Base-by-base conservation (phyloP, 345 rosid species). In the Gossypium longicalyx region DNA sequence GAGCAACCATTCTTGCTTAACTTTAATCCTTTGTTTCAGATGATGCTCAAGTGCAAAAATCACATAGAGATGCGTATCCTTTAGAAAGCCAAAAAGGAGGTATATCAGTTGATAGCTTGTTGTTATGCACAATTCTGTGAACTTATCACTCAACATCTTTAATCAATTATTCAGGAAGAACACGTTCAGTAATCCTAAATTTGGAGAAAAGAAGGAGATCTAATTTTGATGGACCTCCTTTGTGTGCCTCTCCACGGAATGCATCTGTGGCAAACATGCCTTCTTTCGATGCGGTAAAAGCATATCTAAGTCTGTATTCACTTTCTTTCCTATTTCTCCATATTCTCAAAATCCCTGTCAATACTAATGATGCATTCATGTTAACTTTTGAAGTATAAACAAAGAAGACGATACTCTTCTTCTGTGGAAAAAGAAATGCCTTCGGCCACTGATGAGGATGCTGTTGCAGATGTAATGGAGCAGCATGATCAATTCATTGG, bases 401-500 rank as follows among this genome's bases (percentile, higher is more conserved):
- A 89, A 83, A 88, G 93, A 83, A 89, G 93, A 78, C 89, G 91
- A 69, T 75, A 74, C 70, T 57, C 81, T 67, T 62, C 79, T 54
- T 77, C 87, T 81, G 78, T 77, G 73, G 92, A 86, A 79, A 88
- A 87, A 63, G 93, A 86, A 78, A 79, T 76, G 56, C 78, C 81
- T 77, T 86, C 85, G 49, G 81, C 77, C 67, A 84, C 81, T 74
- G 97, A 91, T 70, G 97, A 90, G 82, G 97, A 93, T 84, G 87
- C 80, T 58, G 74, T 83, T 76, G 86, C 83, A 73, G 94, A 88
- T 84, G 76, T 89, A 76, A 78, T 91, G 88, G 97, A 82, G 79
- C 88, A 83, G n/a, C 99, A 91, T 82, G 87, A 82, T 65, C 97
- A 96, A 77, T 93, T 93, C 80, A 59, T 88, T 83, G 83, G 93